Conservation (phyloP, 2,329 filamentous ascomycete genomes). For the Periconia digitata region DNA sequence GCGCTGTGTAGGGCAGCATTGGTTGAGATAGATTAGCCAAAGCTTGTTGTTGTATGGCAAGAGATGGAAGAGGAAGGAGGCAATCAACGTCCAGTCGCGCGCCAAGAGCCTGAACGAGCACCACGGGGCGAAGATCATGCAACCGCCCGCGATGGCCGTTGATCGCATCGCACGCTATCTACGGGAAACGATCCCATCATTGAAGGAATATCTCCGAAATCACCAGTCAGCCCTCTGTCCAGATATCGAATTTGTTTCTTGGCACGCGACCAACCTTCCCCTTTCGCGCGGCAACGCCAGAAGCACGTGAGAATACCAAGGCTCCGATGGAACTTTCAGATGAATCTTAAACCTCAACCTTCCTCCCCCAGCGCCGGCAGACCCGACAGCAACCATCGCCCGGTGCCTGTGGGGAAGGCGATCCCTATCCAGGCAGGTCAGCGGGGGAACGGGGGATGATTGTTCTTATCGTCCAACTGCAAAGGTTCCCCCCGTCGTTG, state of each 20-base stretch:
- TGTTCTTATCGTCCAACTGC: background rate
- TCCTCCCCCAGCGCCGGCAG: no score
- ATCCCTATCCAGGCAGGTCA: background rate
- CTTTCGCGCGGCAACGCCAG: background rate
- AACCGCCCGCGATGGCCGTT: constrained; percentile 6
- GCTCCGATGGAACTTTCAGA: no score
- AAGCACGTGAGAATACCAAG: background rate
- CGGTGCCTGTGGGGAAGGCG: background rate
- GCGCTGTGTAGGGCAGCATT: constrained; percentile 25
- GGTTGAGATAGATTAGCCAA: constrained; percentile 34
- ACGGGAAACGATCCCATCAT: background rate
- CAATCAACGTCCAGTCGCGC: constrained; percentile 16
- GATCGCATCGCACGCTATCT: constrained; percentile 1
- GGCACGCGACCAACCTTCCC: constrained; percentile 2
- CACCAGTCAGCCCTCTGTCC: background rate
- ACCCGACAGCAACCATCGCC: background rate
- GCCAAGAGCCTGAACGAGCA: background rate
- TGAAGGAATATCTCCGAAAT: background rate
- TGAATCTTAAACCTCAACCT: no score
- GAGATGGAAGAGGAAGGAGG: constrained; percentile 37
- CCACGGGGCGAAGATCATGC: constrained; percentile 14
- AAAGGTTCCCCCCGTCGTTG: background rate
- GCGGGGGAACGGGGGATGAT: background rate
- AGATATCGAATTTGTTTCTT: no score
- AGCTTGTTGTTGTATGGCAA: constrained; percentile 24